Evolutionary conservation across 352 stramenopile species (phyloP).

Genomic region (Phytophthora idaei): DNA sequence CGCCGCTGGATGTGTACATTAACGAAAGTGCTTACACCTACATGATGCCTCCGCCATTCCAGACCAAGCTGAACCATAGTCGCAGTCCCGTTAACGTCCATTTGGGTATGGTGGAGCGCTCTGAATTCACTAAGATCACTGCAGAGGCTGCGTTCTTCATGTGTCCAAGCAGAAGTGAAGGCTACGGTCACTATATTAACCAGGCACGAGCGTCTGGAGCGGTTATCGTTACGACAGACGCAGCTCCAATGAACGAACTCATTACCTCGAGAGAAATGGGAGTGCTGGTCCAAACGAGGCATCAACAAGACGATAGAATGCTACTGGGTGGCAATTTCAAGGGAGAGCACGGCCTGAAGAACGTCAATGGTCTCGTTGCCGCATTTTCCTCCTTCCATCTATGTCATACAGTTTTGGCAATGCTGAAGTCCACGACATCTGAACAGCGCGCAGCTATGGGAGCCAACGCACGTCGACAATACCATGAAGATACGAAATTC

Average conservation of each 20-base stretch:
- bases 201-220: constrained; percentile 47
- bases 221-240: constrained; percentile 44
- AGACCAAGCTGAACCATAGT: constrained; percentile 17
- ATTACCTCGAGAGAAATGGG: constrained; percentile 40
- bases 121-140: constrained; percentile 45
- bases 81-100: constrained; percentile 31
- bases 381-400: constrained; percentile 38
- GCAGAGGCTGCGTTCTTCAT: constrained; percentile 49
- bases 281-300: constrained; percentile 23
- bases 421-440: constrained; percentile 32
- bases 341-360: constrained; percentile 24
- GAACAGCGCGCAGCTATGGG: constrained; percentile 32
- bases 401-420: constrained; percentile 37
- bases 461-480: constrained; percentile 32
- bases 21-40: constrained; percentile 29
- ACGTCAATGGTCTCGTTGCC: constrained; percentile 40
- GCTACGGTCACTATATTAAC: constrained; percentile 67
- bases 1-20: constrained; percentile 50
- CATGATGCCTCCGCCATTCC: constrained; percentile 18
- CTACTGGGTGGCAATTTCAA: constrained; percentile 25
- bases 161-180: constrained; percentile 55
- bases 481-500: constrained; percentile 47
- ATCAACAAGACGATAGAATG: constrained; percentile 13
- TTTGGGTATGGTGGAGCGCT: constrained; percentile 28
- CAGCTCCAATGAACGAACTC: constrained; percentile 60